Evolutionary conservation across 768 basidiomycete genomes (phyloP).

Genomic region (Xerocomellus dryophilus): DNA sequence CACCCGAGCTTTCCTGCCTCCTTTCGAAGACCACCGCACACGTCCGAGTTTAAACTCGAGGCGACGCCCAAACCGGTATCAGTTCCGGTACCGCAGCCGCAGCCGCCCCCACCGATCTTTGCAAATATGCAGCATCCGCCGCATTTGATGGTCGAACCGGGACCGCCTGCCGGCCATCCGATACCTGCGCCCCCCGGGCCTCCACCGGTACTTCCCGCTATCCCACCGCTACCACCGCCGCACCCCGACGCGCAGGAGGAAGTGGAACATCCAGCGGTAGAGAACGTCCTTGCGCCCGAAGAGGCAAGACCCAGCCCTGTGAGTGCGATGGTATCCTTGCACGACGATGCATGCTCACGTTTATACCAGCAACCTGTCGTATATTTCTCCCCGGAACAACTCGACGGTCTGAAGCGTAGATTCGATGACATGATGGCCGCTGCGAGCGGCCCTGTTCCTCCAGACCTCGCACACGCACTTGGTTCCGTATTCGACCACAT

Average conservation of each 20-base stretch:
- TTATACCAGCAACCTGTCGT: slow-evolving; percentile 22
- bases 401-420: slow-evolving; percentile 29
- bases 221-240: slow-evolving; percentile 11
- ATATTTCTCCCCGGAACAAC: slow-evolving; percentile 32
- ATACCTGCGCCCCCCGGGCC: slow-evolving; percentile 8
- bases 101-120: slow-evolving; percentile 18
- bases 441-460: slow-evolving; percentile 30
- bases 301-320: slow-evolving; percentile 20
- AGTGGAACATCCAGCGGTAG: slow-evolving; percentile 15
- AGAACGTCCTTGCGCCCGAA: slow-evolving; percentile 17
- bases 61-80: slow-evolving; percentile 26
- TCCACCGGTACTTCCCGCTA: slow-evolving; percentile 5
- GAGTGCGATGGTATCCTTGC: background rate
- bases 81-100: slow-evolving; percentile 7
- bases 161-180: slow-evolving; percentile 10
- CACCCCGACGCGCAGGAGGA: slow-evolving; percentile 15
- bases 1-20: slow-evolving; percentile 34
- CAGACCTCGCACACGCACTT: slow-evolving; percentile 31
- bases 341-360: background rate
- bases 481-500: slow-evolving; percentile 35
- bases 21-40: slow-evolving; percentile 32
- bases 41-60: slow-evolving; percentile 34
- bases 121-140: slow-evolving; percentile 21
- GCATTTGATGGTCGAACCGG: slow-evolving; percentile 22
- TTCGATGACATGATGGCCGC: slow-evolving; percentile 33